Percentiles rank a stretch among this genome's conserved stretches.
Conservation (phyloP, 2,329 filamentous ascomycete species). For the Trichoderma sp. region DNA sequence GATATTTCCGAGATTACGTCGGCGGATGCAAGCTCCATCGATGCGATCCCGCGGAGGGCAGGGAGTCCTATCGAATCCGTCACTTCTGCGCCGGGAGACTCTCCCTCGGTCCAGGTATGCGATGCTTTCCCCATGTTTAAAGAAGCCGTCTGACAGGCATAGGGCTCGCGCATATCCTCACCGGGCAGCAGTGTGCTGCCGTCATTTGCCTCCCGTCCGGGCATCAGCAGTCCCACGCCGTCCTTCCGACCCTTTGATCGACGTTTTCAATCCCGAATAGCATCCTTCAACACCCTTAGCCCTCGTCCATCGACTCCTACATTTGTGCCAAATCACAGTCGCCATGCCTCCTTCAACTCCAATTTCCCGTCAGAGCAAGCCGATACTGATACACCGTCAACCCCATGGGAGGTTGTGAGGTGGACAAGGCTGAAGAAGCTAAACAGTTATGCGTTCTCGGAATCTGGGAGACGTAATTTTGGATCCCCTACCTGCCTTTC, state of each 20-base stretch:
- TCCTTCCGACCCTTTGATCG: conserved; percentile 92
- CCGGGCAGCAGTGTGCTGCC: conserved; percentile 73
- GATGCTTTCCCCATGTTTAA: not conserved
- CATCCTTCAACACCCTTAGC: conserved; percentile 52
- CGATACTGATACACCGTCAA: conserved; percentile 67
- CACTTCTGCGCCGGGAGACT: conserved; percentile 75
- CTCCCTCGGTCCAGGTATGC: conserved; percentile 75
- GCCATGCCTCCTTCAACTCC: conserved; percentile 75
- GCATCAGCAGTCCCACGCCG: conserved; percentile 68
- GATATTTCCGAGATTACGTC: conserved; percentile 52
- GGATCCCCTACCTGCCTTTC: conserved; percentile 86
- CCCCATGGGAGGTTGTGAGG: conserved; percentile 93
- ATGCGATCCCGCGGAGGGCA: conserved; percentile 51
- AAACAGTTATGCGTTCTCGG: conserved; percentile 85
- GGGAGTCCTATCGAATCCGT: conserved; percentile 68
- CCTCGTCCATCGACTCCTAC: conserved; percentile 75
- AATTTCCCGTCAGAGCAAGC: conserved; percentile 60
- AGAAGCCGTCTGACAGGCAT: conserved; percentile 29
- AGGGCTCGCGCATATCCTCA: conserved; percentile 62
- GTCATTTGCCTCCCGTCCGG: conserved; percentile 63
- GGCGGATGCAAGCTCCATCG: conserved; percentile 45
- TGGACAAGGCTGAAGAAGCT: conserved; percentile 95
- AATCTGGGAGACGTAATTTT: conserved; percentile 87
- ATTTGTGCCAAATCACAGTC: conserved; percentile 72
- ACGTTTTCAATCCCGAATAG: conserved; percentile 84